A percentile compares a stretch with the other conserved stretches of the same genome.
phyloP scores from a whole-genome alignment of 1,139 yeast species.

The Geotrichum aggregatum region DNA sequence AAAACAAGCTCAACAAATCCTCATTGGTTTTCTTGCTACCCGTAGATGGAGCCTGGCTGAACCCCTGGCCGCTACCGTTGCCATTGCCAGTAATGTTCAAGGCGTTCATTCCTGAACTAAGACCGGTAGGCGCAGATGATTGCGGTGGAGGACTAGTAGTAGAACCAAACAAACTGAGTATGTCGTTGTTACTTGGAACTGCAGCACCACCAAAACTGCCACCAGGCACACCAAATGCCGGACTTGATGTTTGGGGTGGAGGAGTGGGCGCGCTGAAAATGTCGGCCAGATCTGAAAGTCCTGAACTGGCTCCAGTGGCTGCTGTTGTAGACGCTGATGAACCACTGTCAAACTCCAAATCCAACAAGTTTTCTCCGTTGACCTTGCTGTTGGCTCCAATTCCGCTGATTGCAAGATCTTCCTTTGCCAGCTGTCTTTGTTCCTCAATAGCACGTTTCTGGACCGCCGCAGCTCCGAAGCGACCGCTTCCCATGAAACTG shows the following conservation, averaged over 20 bases:
- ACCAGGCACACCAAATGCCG: neutral
- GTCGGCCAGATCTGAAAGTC: constrained; percentile 37
- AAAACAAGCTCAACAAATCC: constrained; percentile 55
- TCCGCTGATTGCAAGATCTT: constrained; percentile 62
- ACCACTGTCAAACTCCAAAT: constrained; percentile 62
- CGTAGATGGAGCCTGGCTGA: too few species aligned
- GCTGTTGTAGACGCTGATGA: constrained; percentile 23
- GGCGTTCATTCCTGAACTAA: constrained; percentile 25
- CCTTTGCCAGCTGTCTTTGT: constrained; percentile 69
- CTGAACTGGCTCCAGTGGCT: constrained; percentile 19
- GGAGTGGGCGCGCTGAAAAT: constrained; percentile 35
- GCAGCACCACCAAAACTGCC: constrained; percentile 21
- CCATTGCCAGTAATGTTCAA: constrained; percentile 29
- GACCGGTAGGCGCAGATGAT: constrained; percentile 6
- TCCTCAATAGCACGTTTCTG: constrained; percentile 65
- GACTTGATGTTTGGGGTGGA: constrained; percentile 25
- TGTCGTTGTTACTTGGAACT: constrained; percentile 41
- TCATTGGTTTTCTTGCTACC: constrained; percentile 37
- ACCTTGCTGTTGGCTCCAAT: constrained; percentile 31
- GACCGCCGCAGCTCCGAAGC: constrained; percentile 44
- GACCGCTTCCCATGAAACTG: constrained; percentile 53
- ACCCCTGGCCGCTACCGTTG: constrained; percentile 1
- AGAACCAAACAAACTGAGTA: constrained; percentile 44
- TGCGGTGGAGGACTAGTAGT: constrained; percentile 32
- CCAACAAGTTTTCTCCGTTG: constrained; percentile 78